These are phyloP conservation scores for Cladosporium sphaerospermum DNA, from an alignment of 2,329 filamentous ascomycete species.

Conservation along the genomic window DNA sequence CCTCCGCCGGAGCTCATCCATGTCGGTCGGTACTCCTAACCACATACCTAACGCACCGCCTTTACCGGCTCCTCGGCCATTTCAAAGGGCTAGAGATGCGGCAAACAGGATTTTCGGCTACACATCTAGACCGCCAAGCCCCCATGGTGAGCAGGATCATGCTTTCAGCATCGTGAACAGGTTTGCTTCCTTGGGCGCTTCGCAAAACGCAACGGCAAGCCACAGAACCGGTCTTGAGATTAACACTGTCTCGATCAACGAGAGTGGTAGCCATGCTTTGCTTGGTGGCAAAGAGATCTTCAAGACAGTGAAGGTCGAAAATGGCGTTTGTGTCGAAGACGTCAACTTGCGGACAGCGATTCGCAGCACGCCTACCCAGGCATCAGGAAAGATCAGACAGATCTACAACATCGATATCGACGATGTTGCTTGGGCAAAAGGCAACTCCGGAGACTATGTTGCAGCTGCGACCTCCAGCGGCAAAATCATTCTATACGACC, in stretches of 20 bases:
- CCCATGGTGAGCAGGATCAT: conserved; percentile 12
- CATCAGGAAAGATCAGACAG: conserved; percentile 40
- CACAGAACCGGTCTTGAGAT: conserved; percentile 61
- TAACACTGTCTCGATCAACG: conserved; percentile 57
- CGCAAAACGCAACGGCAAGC: conserved; percentile 49
- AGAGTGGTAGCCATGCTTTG: conserved; percentile 56
- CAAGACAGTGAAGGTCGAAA: conserved; percentile 54
- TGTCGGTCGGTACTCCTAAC: conserved; percentile 1
- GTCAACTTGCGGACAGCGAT: conserved; percentile 58
- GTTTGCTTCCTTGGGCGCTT: conserved; percentile 22
- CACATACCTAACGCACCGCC: conserved; percentile 17
- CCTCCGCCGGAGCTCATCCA: conserved; percentile 2
- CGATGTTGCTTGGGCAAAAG: conserved; percentile 63
- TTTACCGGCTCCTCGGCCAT: conserved; percentile 22
- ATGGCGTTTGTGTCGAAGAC: conserved; percentile 54
- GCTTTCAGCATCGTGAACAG: conserved; percentile 11
- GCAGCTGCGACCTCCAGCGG: conserved; percentile 60
- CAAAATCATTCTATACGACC: conserved; percentile 59
- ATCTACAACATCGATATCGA: conserved; percentile 51
- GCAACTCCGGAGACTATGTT: conserved; percentile 53
- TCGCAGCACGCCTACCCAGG: conserved; percentile 50
- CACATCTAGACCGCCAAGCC: conserved; percentile 22
- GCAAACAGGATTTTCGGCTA: conserved; percentile 28
- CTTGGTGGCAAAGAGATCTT: conserved; percentile 61
- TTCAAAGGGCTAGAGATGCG: conserved; percentile 28